Base-by-base conservation (phyloP, 495 filamentous ascomycete genomes). In the Penicillium coprophilum region DNA sequence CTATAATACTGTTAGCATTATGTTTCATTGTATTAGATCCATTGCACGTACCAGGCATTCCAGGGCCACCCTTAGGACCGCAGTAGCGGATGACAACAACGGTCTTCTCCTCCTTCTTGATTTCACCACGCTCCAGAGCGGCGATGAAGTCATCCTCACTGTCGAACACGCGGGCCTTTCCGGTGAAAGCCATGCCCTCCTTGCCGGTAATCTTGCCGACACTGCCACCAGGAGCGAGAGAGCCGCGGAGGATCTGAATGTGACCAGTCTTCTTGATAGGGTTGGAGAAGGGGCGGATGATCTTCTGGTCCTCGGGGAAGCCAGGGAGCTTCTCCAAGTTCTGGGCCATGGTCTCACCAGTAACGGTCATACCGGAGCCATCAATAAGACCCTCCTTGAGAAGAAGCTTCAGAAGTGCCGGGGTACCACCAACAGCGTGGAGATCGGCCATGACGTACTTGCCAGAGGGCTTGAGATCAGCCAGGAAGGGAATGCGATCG, bases 121-220 rank as follows among this genome's bases (percentile, higher is more conserved):
- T 89, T 55, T 91, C 88, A 28, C 87, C 87, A 46, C 80, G 77
- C 76, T 93, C 90, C 21, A 93, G 83, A 8, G 89, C 87, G 39
- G 72, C 75, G 59, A 93, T 85, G 74, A 95, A 91, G 69, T 81
- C 82, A 55, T 93, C 88, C 71, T 95, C 90, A 57, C 80, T 80
- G 71, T 98, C 87, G 75, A 90, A 98, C 63, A 90, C 89, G 58
- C 86, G 87, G 32, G 94, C 94, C 62, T 85, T 92, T 53, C 94
- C 94, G 17, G 80, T 87, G 77, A 98, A 98, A 9, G 77, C 71
- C n/a, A 87, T 81, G 20, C 94, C 94, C 71, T 98, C 94, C 75
- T 98, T 98, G 57, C 94, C 94, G 9, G 94, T 98, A 73, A 98
- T 98, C 80, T 98, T 98, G 58, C 93, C 94, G 13, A 98, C 94